Evolutionary conservation across 371 early-diverging fungal species (phyloP), one percentile per base, ranked within the genome.

Genomic region (Mortierella sp.): DNA sequence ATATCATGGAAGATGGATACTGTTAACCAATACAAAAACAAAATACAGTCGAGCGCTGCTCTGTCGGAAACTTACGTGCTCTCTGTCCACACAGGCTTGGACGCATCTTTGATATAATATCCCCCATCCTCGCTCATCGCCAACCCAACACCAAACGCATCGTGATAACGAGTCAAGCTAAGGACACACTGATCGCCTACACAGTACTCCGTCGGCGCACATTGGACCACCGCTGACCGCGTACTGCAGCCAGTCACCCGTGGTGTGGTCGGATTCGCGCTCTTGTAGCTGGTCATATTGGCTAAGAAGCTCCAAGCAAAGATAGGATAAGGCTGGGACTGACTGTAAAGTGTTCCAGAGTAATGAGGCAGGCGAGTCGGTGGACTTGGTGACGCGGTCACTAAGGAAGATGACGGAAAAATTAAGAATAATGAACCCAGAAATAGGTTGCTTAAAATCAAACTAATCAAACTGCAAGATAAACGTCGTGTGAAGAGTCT

Each of bases 71-170:
- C 89, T 82, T 86, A 91, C 90, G 78, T 81, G 84, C 90, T 90
- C 75, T 90, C 88, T 9, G 88, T 85, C 89, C 89, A 94, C 7
- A 90, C 85, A 0, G 83, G 82, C 64, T 88, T 87, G 3, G 81
- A 81, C 4, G 87, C 71, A 75, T 92, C 90, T 7, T 83, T 83
- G 9, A 94, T 89, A 9, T 63, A 72, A 21, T 82, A 82, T 8
- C 54, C 27, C 1, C 83, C 83, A 0, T 78, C 61, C 52, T 89
- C 86, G 69, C 90, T 81, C 69, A 83, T 86, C 15, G 83, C 75
- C 28, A 94, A 63, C 4, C 94, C 94, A 8, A 86, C 84, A 6
- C 93, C 92, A 70, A 89, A 93, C 1, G 94, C 89, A 49, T 86
- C 84, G 78, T 94, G 93, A 53, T 85, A 86, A 1, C 83, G 78